A percentile compares a stretch with the other conserved stretches of the same genome.
Conservation (phyloP, 306 rosid species). For the Hippophae rhamnoides region DNA sequence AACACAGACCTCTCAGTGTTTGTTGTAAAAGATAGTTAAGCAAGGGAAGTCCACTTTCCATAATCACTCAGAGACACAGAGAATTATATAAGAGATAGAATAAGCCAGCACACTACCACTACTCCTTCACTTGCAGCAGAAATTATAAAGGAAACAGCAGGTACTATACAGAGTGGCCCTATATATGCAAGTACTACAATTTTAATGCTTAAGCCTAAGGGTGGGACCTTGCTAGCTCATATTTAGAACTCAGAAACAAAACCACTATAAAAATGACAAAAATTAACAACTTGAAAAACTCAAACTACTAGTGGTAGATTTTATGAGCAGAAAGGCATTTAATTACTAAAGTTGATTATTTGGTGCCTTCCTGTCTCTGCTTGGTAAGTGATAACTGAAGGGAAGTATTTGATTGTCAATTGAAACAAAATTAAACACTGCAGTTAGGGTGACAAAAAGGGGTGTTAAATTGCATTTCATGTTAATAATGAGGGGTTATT, state of each 20-base stretch:
- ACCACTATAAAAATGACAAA: neutral
- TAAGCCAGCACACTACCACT: slow-evolving; percentile 7
- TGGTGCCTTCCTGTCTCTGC: no score
- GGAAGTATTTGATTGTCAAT: no score
- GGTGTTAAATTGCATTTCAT: neutral
- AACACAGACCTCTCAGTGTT: slow-evolving; percentile 57
- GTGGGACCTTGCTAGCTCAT: slow-evolving; percentile 35
- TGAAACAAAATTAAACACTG: no score
- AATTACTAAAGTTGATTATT: no score
- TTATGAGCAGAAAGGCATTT: neutral
- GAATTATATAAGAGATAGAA: slow-evolving; percentile 4
- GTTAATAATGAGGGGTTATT: neutral
- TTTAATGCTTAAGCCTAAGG: slow-evolving; percentile 12
- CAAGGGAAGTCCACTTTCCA: slow-evolving; percentile 71
- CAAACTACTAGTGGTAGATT: neutral
- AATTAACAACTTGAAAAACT: neutral
- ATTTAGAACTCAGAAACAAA: slow-evolving; percentile 15
- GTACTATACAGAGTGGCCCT: neutral
- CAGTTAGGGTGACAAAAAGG: no score
- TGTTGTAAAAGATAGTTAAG: slow-evolving; percentile 71
- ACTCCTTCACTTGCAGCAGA: slow-evolving; percentile 10
- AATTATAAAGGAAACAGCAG: slow-evolving; percentile 17
- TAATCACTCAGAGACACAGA: slow-evolving; percentile 16
- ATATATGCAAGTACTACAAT: slow-evolving; percentile 6
- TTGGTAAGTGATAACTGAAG: no score